Evolutionary conservation across 768 basidiomycete genomes (phyloP).

Genomic region (Auricularia sp.): DNA sequence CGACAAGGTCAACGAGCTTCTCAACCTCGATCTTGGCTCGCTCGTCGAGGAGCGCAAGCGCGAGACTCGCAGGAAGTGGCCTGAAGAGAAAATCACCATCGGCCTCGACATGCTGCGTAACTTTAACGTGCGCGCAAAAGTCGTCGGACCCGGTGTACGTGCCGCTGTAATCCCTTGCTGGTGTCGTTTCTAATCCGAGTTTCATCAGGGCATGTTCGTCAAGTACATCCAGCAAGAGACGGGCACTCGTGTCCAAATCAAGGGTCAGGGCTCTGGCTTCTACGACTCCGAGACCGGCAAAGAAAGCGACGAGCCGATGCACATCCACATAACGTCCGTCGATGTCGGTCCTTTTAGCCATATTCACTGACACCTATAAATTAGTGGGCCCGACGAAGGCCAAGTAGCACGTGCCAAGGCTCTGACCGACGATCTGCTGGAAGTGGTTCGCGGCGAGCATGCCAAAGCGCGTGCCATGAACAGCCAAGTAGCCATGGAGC

Average conservation of each 20-base stretch:
- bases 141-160: conserved; percentile 85
- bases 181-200: not conserved
- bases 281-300: conserved; percentile 84
- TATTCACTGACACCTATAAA: conserved; percentile 5
- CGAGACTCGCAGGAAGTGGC: conserved; percentile 80
- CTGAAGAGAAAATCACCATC: conserved; percentile 89
- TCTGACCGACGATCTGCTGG: conserved; percentile 78
- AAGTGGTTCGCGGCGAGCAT: conserved; percentile 83
- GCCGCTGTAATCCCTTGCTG: not conserved
- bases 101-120: conserved; percentile 85
- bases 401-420: conserved; percentile 83
- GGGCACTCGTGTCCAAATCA: conserved; percentile 92
- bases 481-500: conserved; percentile 75
- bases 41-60: conserved; percentile 67
- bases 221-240: conserved; percentile 98
- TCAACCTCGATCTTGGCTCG: conserved; percentile 65
- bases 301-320: conserved; percentile 84
- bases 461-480: conserved; percentile 61
- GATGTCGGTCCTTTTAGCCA: not conserved
- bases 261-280: conserved; percentile 90
- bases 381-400: conserved; percentile 73
- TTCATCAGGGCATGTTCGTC: conserved; percentile 78
- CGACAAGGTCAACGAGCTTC: conserved; percentile 63
- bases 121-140: conserved; percentile 96
- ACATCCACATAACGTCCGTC: conserved; percentile 81